These are phyloP conservation scores for Thielaviopsis punctulata DNA, from an alignment of 2,329 filamentous ascomycete species.

Conservation along the genomic window DNA sequence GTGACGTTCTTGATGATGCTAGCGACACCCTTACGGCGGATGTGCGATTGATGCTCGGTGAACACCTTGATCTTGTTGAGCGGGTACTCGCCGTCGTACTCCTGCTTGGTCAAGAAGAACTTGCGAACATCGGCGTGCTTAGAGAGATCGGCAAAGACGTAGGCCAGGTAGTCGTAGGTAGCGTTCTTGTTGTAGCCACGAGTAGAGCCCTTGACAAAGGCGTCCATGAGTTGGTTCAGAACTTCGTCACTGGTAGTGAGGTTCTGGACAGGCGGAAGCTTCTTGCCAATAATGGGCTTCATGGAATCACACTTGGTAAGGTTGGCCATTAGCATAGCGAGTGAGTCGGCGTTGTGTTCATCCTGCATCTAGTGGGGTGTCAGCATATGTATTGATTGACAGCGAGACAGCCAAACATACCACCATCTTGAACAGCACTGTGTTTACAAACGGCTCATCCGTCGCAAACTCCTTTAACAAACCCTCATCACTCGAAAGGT, in stretches of 20 bases:
- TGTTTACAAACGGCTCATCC: constrained; percentile 68
- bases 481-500: constrained; percentile 61
- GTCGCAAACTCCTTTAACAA: constrained; percentile 54
- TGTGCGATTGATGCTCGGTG: constrained; percentile 70
- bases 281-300: constrained; percentile 49
- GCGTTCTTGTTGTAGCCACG: constrained; percentile 70
- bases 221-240: constrained; percentile 82
- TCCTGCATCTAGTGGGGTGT: constrained; percentile 39
- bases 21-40: constrained; percentile 85
- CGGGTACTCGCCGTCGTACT: constrained; percentile 71
- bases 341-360: constrained; percentile 67
- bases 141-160: constrained; percentile 82
- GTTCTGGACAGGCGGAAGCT: constrained; percentile 49
- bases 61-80: constrained; percentile 87
- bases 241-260: constrained; percentile 56
- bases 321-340: constrained; percentile 88
- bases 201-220: constrained; percentile 83
- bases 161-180: constrained; percentile 83
- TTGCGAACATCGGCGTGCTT: constrained; percentile 59
- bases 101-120: constrained; percentile 57
- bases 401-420: constrained; percentile 28
- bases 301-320: constrained; percentile 64
- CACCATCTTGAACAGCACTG: constrained; percentile 55
- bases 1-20: constrained; percentile 87
- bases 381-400: neutral